Evolutionary conservation across 345 rosid species (phyloP).

Genomic region (Anastatica hierochuntica): DNA sequence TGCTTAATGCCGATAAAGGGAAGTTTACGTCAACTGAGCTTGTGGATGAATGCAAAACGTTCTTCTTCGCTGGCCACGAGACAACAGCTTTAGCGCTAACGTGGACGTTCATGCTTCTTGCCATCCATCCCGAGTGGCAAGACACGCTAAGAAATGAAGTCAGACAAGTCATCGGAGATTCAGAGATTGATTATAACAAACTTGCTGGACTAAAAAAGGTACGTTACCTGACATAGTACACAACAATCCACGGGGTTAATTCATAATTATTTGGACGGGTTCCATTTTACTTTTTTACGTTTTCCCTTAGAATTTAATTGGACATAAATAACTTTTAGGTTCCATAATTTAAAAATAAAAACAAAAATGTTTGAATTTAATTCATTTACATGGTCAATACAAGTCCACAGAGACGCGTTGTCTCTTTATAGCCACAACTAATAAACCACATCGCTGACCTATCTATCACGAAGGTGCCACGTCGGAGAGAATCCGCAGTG

Average conservation of each 20-base stretch:
- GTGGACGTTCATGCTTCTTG: constrained; percentile 83
- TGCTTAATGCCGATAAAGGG: constrained; percentile 37
- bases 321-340: too few relatives aligned
- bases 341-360: too few relatives aligned
- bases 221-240: constrained; percentile 19
- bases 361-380: too few relatives aligned
- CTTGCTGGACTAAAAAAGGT: constrained; percentile 90
- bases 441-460: too few relatives aligned
- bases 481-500: too few relatives aligned
- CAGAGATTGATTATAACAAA: constrained; percentile 41
- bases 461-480: too few relatives aligned
- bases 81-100: constrained; percentile 80
- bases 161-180: constrained; percentile 47
- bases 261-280: background rate
- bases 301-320: too few relatives aligned
- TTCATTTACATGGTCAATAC: too few relatives aligned
- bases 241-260: constrained; percentile 8
- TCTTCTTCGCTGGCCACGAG: constrained; percentile 92
- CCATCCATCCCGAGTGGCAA: constrained; percentile 77
- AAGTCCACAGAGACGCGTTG: too few relatives aligned
- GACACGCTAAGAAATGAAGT: constrained; percentile 65
- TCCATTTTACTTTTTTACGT: constrained; percentile 5
- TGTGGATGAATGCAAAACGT: constrained; percentile 90
- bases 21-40: constrained; percentile 45
- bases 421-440: too few relatives aligned